Evolutionary conservation across 345 rosid species (phyloP).

Genomic region (Hypericum perforatum): DNA sequence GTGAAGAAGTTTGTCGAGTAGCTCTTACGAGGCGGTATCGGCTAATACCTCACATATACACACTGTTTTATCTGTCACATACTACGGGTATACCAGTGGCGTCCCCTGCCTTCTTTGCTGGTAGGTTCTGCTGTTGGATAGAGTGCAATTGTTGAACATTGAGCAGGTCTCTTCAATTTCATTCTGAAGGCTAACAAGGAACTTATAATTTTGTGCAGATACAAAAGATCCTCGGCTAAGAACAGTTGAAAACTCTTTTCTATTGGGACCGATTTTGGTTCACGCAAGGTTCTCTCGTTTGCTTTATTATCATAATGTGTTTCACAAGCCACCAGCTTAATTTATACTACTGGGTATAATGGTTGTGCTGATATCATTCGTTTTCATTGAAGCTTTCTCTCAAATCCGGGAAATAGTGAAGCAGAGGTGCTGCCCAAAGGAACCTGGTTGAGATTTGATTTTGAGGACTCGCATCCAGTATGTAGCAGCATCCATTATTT

Average conservation of each 20-base stretch:
- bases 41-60: slow-evolving; percentile 72
- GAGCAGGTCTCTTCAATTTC: neutral
- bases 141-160: slow-evolving; percentile 5
- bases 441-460: slow-evolving; percentile 72
- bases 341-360: too few relatives aligned
- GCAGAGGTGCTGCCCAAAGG: slow-evolving; percentile 53
- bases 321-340: too few relatives aligned
- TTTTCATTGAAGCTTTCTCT: slow-evolving; percentile 34
- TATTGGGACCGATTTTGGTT: slow-evolving; percentile 71
- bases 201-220: slow-evolving; percentile 35
- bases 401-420: slow-evolving; percentile 38
- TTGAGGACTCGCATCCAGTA: slow-evolving; percentile 86
- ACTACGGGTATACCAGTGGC: slow-evolving; percentile 68
- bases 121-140: slow-evolving; percentile 26
- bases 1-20: slow-evolving; percentile 85
- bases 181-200: slow-evolving; percentile 1
- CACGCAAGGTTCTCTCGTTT: slow-evolving; percentile 42
- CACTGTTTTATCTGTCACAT: slow-evolving; percentile 79
- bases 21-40: slow-evolving; percentile 87
- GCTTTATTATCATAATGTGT: too few relatives aligned
- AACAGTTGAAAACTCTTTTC: slow-evolving; percentile 64
- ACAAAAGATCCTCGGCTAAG: slow-evolving; percentile 59
- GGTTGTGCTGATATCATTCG: slow-evolving; percentile 3
- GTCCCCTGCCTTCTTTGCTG: slow-evolving; percentile 71
- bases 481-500: slow-evolving; percentile 2